Base-by-base conservation (phyloP, 2,329 filamentous ascomycete genomes). In the Paraphoma sp. region DNA sequence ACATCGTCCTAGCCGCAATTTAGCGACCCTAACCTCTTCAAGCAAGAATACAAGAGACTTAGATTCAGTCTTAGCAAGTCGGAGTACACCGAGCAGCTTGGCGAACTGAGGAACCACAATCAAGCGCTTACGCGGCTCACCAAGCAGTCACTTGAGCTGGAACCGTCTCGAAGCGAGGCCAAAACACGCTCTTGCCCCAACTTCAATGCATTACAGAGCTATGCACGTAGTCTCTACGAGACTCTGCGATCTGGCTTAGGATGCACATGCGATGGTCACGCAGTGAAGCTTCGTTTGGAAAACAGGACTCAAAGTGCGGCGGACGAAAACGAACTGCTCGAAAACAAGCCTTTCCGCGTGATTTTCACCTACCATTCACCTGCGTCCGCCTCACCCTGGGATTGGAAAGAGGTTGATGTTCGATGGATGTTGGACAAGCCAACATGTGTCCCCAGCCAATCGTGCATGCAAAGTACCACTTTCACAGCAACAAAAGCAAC, bases 61-160 rank as follows among this genome's bases (percentile, higher is more conserved):
- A 61, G 62, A 14, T 73, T 73, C 45, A 64, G 62, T 38, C 50
- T 73, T 9, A 66, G 56, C 43, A 66, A 63, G 48, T 59, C 62
- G 1, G 62, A 65, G 12, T 74, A 72, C 33, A 50, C 59, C 11
- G 67, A 66, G 12, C 56, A 64, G 2, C 51, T 74, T 4, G 12
- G 31, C 2, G 53, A 63, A 6, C 57, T 73, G 11, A 57, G 47
- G n/a, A 56, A 59, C 23, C 59, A 58, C 45, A 73, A 72, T 43
- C 50, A 56, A n/a, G 58, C 55, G 2, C 49, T 73, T 14, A 50
- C 55, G 5, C 63, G 53, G 16, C 55, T 74, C 8, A 70, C 68
- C 1, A 58, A 64, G 36, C 70, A 72, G 43, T 65, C 61, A 1
- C 40, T 62, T 2, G 56, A 61, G 11, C 59, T 72, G 1, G 64